These are phyloP conservation scores for Cephaloascus fragrans DNA, from an alignment of 805 yeast species.

Conservation along the genomic window DNA sequence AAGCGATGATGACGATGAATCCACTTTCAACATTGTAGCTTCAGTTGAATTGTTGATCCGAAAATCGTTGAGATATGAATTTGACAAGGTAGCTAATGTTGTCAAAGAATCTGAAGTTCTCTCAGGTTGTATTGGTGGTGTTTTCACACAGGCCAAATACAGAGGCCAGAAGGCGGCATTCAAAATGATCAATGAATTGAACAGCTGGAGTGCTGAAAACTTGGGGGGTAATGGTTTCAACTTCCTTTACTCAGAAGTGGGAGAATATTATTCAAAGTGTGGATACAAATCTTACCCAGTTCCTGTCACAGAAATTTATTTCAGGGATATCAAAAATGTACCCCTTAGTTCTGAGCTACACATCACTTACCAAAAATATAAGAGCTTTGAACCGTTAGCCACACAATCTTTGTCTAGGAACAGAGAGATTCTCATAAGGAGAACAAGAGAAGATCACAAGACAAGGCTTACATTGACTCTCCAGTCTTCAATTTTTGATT, in stretches of 20 bases:
- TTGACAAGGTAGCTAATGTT: constrained; percentile 8
- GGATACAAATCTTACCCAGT: constrained; percentile 29
- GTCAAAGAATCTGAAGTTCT: constrained; percentile 8
- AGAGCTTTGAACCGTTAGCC: constrained; percentile 17
- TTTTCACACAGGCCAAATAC: constrained; percentile 24
- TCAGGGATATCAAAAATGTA: constrained; percentile 1
- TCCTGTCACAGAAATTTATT: constrained; percentile 18
- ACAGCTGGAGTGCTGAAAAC: constrained; percentile 14
- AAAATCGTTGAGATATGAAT: constrained; percentile 12
- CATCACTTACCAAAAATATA: constrained; percentile 9
- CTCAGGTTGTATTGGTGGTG: constrained; percentile 32
- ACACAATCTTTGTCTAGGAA: constrained; percentile 11
- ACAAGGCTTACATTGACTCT: constrained; percentile 21
- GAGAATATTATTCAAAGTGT: constrained; percentile 26
- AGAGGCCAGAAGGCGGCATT: constrained; percentile 27
- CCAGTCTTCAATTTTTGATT: constrained; percentile 18
- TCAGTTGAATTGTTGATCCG: constrained; percentile 26
- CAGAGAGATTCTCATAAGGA: constrained; percentile 8
- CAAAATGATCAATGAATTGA: constrained; percentile 26
- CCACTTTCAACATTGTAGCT: not conserved
- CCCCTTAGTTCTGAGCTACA: not conserved
- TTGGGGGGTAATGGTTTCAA: constrained; percentile 23
- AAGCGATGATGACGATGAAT: not conserved
- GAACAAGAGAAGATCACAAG: constrained; percentile 17
- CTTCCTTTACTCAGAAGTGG: constrained; percentile 31